Evolutionary conservation across 208 protist species (phyloP), one percentile per base, ranked within the genome.

Genomic region (Trypanosoma vivax): DNA sequence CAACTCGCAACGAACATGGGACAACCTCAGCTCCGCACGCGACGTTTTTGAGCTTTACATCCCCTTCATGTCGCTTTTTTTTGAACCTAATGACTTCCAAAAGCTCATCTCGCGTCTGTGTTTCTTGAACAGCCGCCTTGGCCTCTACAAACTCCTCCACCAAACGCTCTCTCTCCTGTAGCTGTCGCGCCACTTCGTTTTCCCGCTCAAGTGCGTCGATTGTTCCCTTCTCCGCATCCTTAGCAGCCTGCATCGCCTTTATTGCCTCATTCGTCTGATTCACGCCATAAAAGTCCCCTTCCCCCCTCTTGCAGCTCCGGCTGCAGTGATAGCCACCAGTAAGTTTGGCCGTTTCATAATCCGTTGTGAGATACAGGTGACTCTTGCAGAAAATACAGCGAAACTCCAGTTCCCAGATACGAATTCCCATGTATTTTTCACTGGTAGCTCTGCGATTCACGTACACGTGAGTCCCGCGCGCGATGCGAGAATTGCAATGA

Each of bases 401-500:
- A 27, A 87, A 82, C 58, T 87, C 83, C 14, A 91, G 63, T 50
- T 83, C 72, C 79, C 83, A 91, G 45, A 91, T 76, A 47, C 76
- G 72, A 24, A 91, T 88, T 28, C 72, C 65, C 48, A 83, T 71
- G 52, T 81, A 87, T 39, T 75, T 76, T 50, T 80, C 46, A 10
- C 73, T 56, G 4, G 76, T 91, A 3, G 74, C 47, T 16, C 79
- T 65, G 34, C 84, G 78, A 31, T 92, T 88, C 3, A 79, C 65
- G 64, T 92, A 89, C 24, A 81, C 84, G 65, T 92, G 84, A 10
- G 80, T 81, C 24, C 80, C 78, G n/a, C 84, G 84, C 7, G 69
- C 76, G 19, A 92, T 77, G 29, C 78, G 84, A 1, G 50, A 59
- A 23, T 86, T 47, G 64, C 84, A 92, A 33, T 78, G 71, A 6